A percentile compares a stretch with the other conserved stretches of the same genome.
These are phyloP conservation scores for Cenococcum geophilum DNA, from an alignment of 495 filamentous ascomycete genomes.

Conservation along the genomic window DNA sequence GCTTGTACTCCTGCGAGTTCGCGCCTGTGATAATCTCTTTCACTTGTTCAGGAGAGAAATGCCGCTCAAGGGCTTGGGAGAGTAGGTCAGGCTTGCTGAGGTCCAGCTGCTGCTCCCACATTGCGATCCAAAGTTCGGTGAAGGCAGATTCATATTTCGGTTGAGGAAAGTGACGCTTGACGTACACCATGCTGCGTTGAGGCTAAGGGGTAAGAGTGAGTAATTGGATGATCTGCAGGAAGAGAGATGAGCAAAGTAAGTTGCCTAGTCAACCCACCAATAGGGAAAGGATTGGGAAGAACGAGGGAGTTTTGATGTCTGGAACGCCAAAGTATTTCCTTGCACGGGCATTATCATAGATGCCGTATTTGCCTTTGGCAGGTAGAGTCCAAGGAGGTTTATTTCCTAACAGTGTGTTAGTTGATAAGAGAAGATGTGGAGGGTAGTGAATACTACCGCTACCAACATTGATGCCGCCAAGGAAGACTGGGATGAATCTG, in stretches of 20 bases:
- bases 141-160: conserved; percentile 42
- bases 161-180: conserved; percentile 45
- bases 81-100: conserved; percentile 47
- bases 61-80: conserved; percentile 32
- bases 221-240: neutral
- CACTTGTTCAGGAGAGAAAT: conserved; percentile 43
- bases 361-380: conserved; percentile 55
- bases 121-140: conserved; percentile 42
- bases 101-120: conserved; percentile 46
- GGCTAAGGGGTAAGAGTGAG: conserved; percentile 39
- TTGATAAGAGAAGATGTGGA: neutral
- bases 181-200: conserved; percentile 57
- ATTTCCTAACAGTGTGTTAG: conserved; percentile 46
- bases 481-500: conserved; percentile 62
- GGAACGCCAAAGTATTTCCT: conserved; percentile 49
- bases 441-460: conserved; percentile 45
- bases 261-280: conserved; percentile 32
- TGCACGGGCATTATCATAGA: conserved; percentile 52
- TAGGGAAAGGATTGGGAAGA: conserved; percentile 50
- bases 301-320: conserved; percentile 42
- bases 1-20: conserved; percentile 50
- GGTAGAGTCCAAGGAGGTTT: conserved; percentile 66
- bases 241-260: neutral
- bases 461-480: conserved; percentile 64
- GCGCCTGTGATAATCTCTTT: conserved; percentile 49